Conservation (phyloP, 2,329 filamentous ascomycete species). For the Cryphonectria nitschkei region DNA sequence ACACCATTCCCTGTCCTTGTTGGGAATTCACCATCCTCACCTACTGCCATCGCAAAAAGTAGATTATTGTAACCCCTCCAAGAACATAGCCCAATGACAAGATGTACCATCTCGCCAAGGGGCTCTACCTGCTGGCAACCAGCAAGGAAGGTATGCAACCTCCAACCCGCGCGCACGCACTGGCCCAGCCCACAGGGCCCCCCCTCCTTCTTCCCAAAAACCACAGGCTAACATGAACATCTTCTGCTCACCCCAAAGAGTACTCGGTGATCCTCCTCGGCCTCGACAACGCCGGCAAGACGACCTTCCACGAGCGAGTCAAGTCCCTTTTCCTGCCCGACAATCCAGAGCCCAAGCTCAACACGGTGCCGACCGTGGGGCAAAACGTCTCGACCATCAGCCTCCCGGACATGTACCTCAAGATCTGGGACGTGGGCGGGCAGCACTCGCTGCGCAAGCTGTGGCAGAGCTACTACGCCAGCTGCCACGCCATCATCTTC, state of each 20-base stretch:
- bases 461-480: slow-evolving; percentile 95
- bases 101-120: slow-evolving; percentile 97
- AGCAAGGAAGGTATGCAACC: slow-evolving; percentile 84
- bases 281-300: slow-evolving; percentile 98
- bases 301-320: slow-evolving; percentile 95
- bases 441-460: slow-evolving; percentile 86
- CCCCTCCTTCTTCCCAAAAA: not conserved
- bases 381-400: slow-evolving; percentile 94
- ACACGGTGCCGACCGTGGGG: slow-evolving; percentile 94
- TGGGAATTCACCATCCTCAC: not conserved
- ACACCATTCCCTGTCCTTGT: slow-evolving; percentile 4
- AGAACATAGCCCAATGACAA: slow-evolving; percentile 26
- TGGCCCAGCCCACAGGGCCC: slow-evolving; percentile 7
- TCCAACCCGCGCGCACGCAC: not conserved
- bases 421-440: slow-evolving; percentile 97
- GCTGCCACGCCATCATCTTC: slow-evolving; percentile 96
- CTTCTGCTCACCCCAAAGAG: slow-evolving; percentile 56
- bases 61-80: slow-evolving; percentile 23
- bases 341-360: slow-evolving; percentile 66
- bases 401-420: slow-evolving; percentile 92
- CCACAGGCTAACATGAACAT: slow-evolving; percentile 5
- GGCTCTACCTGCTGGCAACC: slow-evolving; percentile 90
- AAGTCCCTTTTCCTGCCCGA: slow-evolving; percentile 80
- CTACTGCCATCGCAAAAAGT: slow-evolving; percentile 6
- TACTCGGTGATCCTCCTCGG: slow-evolving; percentile 97